Conservation (phyloP, 768 basidiomycete species). For the Boletus barrowsii region DNA sequence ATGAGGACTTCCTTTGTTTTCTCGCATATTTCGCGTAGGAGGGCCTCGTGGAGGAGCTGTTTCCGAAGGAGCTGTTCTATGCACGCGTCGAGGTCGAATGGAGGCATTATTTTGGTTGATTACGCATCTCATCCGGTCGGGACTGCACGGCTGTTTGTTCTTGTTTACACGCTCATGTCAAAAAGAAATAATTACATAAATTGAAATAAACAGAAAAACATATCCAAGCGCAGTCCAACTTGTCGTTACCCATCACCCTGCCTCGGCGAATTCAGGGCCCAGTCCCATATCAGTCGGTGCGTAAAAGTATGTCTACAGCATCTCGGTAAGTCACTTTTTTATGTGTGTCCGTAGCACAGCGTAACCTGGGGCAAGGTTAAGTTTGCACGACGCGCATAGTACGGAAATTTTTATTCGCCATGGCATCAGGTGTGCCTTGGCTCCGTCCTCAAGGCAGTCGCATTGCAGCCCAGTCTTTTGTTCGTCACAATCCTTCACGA, state of each 20-base stretch:
- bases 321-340: slow-evolving; percentile 14
- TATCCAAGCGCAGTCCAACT: neutral
- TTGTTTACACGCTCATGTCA: slow-evolving; percentile 11
- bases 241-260: slow-evolving; percentile 1
- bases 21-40: slow-evolving; percentile 97
- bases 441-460: slow-evolving; percentile 35
- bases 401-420: slow-evolving; percentile 30
- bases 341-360: slow-evolving; percentile 9
- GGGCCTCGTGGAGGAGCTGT: slow-evolving; percentile 91
- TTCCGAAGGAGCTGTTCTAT: slow-evolving; percentile 87
- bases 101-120: slow-evolving; percentile 32
- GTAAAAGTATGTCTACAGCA: slow-evolving; percentile 13
- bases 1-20: slow-evolving; percentile 99
- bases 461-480: slow-evolving; percentile 24
- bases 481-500: slow-evolving; percentile 20
- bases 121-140: slow-evolving; percentile 1
- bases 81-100: slow-evolving; percentile 97
- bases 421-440: slow-evolving; percentile 24
- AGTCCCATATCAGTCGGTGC: slow-evolving; percentile 8
- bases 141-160: slow-evolving; percentile 15
- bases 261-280: slow-evolving; percentile 14
- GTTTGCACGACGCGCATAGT: slow-evolving; percentile 26
- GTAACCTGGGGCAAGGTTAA: slow-evolving; percentile 29
- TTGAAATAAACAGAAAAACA: neutral
- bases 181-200: slow-evolving; percentile 13